Evolutionary conservation across 495 filamentous ascomycete species (phyloP).

Genomic region (Penicilliopsis zonata): DNA sequence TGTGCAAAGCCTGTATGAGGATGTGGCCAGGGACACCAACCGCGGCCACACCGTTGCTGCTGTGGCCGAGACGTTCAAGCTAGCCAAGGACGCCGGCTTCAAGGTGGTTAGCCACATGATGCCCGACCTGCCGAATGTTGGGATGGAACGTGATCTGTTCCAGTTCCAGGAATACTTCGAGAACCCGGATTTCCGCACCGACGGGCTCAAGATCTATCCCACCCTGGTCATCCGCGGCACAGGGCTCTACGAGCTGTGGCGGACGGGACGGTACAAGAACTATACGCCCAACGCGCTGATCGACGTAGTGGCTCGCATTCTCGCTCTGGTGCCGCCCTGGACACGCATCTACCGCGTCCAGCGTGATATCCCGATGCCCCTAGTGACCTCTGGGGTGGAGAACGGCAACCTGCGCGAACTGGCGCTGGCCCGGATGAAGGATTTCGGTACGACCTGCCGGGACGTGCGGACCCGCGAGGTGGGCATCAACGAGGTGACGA

Average conservation of each 20-base stretch:
- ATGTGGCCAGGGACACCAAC: slow-evolving; percentile 96
- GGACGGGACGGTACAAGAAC: slow-evolving; percentile 93
- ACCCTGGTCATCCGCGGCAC: slow-evolving; percentile 96
- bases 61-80: slow-evolving; percentile 86
- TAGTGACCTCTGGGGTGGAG: slow-evolving; percentile 93
- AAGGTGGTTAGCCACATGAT: slow-evolving; percentile 99
- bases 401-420: slow-evolving; percentile 95
- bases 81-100: slow-evolving; percentile 94
- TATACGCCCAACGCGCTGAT: slow-evolving; percentile 95
- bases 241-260: slow-evolving; percentile 93
- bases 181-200: slow-evolving; percentile 93
- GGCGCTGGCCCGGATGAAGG: slow-evolving; percentile 90
- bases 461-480: slow-evolving; percentile 98
- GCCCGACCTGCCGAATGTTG: slow-evolving; percentile 95
- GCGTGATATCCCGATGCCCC: slow-evolving; percentile 96
- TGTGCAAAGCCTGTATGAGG: slow-evolving; percentile 94
- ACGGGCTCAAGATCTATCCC: slow-evolving; percentile 95
- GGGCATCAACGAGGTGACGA: slow-evolving; percentile 95
- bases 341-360: slow-evolving; percentile 98
- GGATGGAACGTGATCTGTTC: slow-evolving; percentile 93
- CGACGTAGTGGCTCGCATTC: slow-evolving; percentile 87
- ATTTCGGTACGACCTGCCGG: slow-evolving; percentile 93
- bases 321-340: slow-evolving; percentile 93
- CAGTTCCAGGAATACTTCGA: slow-evolving; percentile 98
- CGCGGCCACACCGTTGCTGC: slow-evolving; percentile 91